Percentiles rank a stretch among this genome's conserved stretches.
Conservation (phyloP, 1,139 yeast genomes). For the Arxiozyma bovina region DNA sequence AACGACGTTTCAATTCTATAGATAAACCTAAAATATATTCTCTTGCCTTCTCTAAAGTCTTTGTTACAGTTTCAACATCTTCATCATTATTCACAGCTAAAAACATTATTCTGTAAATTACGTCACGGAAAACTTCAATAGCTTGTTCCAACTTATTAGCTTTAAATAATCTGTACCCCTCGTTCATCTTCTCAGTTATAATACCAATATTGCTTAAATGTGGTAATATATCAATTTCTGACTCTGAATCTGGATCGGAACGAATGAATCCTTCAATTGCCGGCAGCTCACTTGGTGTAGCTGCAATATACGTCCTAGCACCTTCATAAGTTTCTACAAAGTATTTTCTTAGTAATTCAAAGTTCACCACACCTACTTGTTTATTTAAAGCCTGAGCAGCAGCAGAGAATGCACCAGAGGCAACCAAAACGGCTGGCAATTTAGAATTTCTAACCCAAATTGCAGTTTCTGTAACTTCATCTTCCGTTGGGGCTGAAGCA, state of each 20-base stretch:
- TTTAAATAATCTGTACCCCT: constrained; percentile 76
- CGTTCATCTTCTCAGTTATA: constrained; percentile 56
- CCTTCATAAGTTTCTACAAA: constrained; percentile 79
- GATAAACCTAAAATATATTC: constrained; percentile 89
- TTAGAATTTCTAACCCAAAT: constrained; percentile 85
- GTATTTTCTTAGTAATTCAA: constrained; percentile 77
- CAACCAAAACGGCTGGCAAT: constrained; percentile 86
- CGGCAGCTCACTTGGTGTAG: constrained; percentile 60
- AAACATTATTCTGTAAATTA: constrained; percentile 68
- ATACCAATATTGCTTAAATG: constrained; percentile 63
- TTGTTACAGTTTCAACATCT: constrained; percentile 68
- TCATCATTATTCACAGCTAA: constrained; percentile 64
- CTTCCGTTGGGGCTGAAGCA: constrained; percentile 29
- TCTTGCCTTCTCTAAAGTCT: constrained; percentile 64
- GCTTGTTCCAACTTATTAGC: constrained; percentile 78
- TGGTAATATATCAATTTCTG: constrained; percentile 48
- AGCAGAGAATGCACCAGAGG: constrained; percentile 93
- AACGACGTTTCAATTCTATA: constrained; percentile 81
- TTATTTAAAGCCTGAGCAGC: constrained; percentile 88
- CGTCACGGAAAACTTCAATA: constrained; percentile 65
- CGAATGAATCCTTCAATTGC: constrained; percentile 64
- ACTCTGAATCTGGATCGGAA: constrained; percentile 43
- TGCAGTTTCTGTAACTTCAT: constrained; percentile 48
- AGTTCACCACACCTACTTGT: constrained; percentile 77
- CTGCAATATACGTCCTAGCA: constrained; percentile 66